phyloP scores from a whole-genome alignment of 441 rosid species.

The Sinapis alba region DNA sequence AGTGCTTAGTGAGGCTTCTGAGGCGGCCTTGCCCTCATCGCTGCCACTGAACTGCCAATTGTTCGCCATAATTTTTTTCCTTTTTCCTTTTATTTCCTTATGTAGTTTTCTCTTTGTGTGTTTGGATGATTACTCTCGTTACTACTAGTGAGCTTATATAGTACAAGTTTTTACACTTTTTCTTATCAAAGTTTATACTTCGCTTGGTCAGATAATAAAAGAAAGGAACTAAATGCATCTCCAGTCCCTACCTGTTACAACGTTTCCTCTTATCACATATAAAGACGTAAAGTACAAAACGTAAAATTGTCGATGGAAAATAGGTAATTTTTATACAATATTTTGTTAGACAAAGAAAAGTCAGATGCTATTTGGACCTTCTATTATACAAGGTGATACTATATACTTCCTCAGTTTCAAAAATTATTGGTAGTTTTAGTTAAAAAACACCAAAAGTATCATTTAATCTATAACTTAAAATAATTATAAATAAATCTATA shows the following conservation, averaged over 20 bases:
- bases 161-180: background rate
- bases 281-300: background rate
- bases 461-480: too few species aligned
- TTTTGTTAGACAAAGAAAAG: background rate
- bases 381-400: background rate
- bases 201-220: background rate
- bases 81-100: background rate
- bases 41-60: constrained; percentile 38
- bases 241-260: background rate
- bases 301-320: background rate
- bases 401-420: too few species aligned
- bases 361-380: background rate
- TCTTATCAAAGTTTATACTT: background rate
- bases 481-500: too few species aligned
- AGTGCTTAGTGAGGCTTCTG: constrained; percentile 28
- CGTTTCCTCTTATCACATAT: background rate
- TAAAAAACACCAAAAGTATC: too few species aligned
- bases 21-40: constrained; percentile 16
- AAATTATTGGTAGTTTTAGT: too few species aligned
- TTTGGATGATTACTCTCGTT: background rate
- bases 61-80: constrained; percentile 14
- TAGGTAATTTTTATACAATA: background rate
- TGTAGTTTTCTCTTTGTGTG: too few species aligned
- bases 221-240: background rate
- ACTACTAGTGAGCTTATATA: constrained; percentile 10